Evolutionary conservation across 257 asterid species (phyloP).

Genomic region (Thymus quinquecostatus): DNA sequence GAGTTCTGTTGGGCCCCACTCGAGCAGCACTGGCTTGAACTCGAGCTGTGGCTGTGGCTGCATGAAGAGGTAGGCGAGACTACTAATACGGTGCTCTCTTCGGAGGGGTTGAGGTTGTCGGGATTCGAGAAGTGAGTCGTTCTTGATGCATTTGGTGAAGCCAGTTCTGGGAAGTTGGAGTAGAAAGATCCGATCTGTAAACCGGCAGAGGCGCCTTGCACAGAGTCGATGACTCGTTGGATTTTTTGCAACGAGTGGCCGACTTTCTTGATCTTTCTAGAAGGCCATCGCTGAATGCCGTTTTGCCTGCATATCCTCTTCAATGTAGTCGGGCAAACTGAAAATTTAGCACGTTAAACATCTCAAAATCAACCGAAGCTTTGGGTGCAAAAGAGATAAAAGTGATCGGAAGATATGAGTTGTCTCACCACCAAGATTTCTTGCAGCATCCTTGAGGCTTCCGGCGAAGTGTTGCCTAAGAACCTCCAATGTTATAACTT

Average conservation of each 20-base stretch:
- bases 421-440: constrained; percentile 81
- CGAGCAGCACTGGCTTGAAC: constrained; percentile 71
- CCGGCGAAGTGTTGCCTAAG: constrained; percentile 92
- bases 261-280: constrained; percentile 90
- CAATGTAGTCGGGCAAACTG: constrained; percentile 97
- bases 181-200: constrained; percentile 78
- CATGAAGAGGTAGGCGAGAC: constrained; percentile 72
- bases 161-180: constrained; percentile 70
- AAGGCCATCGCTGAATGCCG: constrained; percentile 97
- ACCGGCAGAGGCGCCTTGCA: constrained; percentile 79
- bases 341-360: constrained; percentile 1
- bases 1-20: constrained; percentile 50
- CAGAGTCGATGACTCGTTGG: constrained; percentile 92
- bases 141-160: constrained; percentile 63
- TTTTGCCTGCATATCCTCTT: constrained; percentile 97
- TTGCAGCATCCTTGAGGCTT: constrained; percentile 96
- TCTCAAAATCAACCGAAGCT: no score
- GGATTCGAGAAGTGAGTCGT: constrained; percentile 46
- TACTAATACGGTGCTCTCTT: constrained; percentile 35
- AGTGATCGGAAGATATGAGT: not conserved
- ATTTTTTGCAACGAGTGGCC: constrained; percentile 87
- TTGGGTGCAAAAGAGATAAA: not conserved
- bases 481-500: constrained; percentile 73
- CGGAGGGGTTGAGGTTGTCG: constrained; percentile 35
- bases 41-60: constrained; percentile 72